Evolutionary conservation across 2,329 filamentous ascomycete species (phyloP), one percentile per base, ranked within the genome.

Genomic region (Phaeosphaeria sp.): DNA sequence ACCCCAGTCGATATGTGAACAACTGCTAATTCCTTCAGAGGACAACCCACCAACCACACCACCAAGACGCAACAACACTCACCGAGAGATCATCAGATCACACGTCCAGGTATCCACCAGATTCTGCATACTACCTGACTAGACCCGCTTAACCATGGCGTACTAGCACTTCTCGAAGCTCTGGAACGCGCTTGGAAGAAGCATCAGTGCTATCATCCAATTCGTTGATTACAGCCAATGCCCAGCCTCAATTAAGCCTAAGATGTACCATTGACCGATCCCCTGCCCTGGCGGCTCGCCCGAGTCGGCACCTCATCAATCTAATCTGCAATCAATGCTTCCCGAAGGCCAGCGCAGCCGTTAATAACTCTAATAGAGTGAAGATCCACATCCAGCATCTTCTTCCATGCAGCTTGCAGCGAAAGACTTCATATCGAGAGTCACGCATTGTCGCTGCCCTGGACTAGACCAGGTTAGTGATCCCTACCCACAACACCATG

Each of bases 201-300:
- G 58, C 46, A 52, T 50, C 48, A 52, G 20, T 17, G 57, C 52
- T 64, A 65, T 66, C 59, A 65, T 54, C 66, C 64, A 68, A 68
- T 71, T 71, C 64, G 68, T 47, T 51, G 42, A 50, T 46, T 48
- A 46, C 54, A 46, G 15, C 42, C 44, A 43, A 47, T 63, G 68
- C 67, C 66, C 58, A 71, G 63, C 63, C 55, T 49, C 39, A 52
- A 72, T 73, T 72, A 65, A 74, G 72, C 70, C 72, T 74, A 73
- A 73, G 72, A 72, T 72, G 70, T 70, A 58, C 64, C 66, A 43
- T 46, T 48, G 50, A 39, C 47, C 53, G 55, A 60, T 30, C 33
- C 27, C 30, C 60, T 64, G 60, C 57, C 60, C 58, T 64, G 63
- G 65, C 65, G 60, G 62, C 58, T 62, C 52, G 51, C 51, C 54